Evolutionary conservation across 495 filamentous ascomycete species (phyloP), one percentile per base, ranked within the genome.

Genomic region (Daldinia loculata): DNA sequence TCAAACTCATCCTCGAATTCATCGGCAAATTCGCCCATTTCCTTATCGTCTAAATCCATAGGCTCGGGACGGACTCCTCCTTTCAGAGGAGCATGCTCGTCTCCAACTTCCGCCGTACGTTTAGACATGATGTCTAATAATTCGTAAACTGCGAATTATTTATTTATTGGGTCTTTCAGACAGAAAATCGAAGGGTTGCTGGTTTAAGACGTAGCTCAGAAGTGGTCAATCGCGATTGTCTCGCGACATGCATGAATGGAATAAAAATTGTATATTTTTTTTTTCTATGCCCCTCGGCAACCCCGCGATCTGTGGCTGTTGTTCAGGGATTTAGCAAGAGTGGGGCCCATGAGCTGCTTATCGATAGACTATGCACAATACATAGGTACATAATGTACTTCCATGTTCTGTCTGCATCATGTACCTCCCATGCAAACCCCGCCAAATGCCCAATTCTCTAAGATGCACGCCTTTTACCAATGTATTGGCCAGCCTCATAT

Each of bases 1-100:
- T 97, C 94, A 75, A 93, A 98, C 75, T 98, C 95, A 74, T 98
- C 95, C 79, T 97, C 95, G 68, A 91, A 98, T 71, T 97, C 92
- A 80, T 98, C 95, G 79, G 97, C 95, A 69, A 97, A 97, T 66
- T 95, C 92, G 75, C 92, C 92, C 82, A 90, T 90, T 58, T 94
- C 92, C 70, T 83, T 80, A 60, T 79, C 76, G 61, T 93, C 56
- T 30, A 60, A 88, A 66, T 82, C 84, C 77, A 83, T 82, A 32
- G 82, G 81, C 50, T 85, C 84, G 24, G 90, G 91, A 55, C 91
- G 85, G 58, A 86, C 88, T 52, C 91, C 90, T 64, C 85, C 87
- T 82, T 93, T 94, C 68, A 92, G 85, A 60, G 90, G 84, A 30
- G 80, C 80, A 53, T 80, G 78, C 48, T 84, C 85, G 27, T 83